phyloP scores from a whole-genome alignment of 208 protist species.

The Crithidia sp. region DNA sequence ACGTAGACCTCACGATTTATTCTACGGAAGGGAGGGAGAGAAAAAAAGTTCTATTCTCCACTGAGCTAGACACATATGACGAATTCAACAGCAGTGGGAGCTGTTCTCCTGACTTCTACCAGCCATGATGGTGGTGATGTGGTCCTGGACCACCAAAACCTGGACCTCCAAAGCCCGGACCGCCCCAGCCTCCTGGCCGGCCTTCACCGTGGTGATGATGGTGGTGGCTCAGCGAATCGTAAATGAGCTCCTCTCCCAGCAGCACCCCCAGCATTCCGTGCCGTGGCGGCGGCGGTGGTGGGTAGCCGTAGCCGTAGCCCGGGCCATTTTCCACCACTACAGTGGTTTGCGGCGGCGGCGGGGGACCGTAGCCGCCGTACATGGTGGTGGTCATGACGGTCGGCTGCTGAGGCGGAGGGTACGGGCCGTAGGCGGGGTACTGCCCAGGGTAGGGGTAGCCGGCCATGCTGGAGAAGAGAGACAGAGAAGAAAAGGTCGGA shows the following conservation, averaged over 20 bases:
- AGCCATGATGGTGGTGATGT: neutral
- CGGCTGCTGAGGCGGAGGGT: neutral
- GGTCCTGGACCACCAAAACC: neutral
- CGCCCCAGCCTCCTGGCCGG: neutral
- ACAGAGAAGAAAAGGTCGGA: neutral
- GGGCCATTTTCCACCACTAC: neutral
- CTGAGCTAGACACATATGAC: too few species aligned
- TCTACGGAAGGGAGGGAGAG: too few species aligned
- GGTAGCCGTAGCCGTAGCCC: neutral
- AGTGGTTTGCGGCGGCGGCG: neutral
- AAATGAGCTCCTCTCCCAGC: neutral
- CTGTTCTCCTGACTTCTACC: too few species aligned
- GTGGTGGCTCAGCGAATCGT: neutral
- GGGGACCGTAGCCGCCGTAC: neutral
- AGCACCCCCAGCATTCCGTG: neutral
- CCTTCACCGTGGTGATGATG: neutral
- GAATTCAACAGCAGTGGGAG: too few species aligned
- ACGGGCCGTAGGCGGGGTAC: neutral
- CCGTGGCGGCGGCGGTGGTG: slow-evolving; percentile 1
- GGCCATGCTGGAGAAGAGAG: neutral
- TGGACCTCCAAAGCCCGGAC: neutral
- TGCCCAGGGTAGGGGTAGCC: slow-evolving; percentile 1
- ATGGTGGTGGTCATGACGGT: too few species aligned
- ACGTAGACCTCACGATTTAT: too few species aligned
- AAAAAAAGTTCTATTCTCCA: too few species aligned